Conservation (phyloP, 2,329 filamentous ascomycete species). For the Nemania bipapillata region DNA sequence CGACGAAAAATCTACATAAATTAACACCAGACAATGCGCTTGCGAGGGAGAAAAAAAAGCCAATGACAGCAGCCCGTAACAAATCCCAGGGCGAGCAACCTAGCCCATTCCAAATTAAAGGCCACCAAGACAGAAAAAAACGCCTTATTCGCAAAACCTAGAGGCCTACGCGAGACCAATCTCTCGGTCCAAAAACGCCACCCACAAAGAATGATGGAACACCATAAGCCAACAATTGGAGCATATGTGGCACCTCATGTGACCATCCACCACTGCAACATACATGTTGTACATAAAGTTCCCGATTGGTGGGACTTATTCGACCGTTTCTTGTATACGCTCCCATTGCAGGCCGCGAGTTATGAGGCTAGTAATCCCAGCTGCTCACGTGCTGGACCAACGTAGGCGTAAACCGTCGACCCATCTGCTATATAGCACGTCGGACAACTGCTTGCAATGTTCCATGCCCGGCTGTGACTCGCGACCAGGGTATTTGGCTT, state of each 20-base stretch:
- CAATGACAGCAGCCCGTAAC: conserved; percentile 8
- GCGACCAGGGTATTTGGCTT: conserved; percentile 66
- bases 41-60: not conserved
- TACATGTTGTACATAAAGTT: conserved; percentile 15
- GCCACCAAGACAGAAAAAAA: conserved; percentile 11
- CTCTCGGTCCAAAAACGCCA: conserved; percentile 14
- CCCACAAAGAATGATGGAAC: conserved; percentile 9
- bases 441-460: conserved; percentile 86
- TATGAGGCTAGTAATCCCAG: not conserved
- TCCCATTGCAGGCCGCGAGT: not conserved
- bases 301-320: not conserved
- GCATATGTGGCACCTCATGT: conserved; percentile 2
- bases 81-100: conserved; percentile 8
- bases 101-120: not conserved
- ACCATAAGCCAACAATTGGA: conserved; percentile 18
- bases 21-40: conserved; percentile 32
- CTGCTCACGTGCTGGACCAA: conserved; percentile 64
- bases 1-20: not conserved
- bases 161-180: conserved; percentile 2
- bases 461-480: conserved; percentile 79
- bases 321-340: not conserved
- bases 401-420: conserved; percentile 80
- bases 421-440: conserved; percentile 92
- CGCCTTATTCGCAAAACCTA: not conserved
- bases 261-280: not conserved